Base-by-base conservation (phyloP, 2,329 filamentous ascomycete species). In the Neopestalotiopsis sp. region DNA sequence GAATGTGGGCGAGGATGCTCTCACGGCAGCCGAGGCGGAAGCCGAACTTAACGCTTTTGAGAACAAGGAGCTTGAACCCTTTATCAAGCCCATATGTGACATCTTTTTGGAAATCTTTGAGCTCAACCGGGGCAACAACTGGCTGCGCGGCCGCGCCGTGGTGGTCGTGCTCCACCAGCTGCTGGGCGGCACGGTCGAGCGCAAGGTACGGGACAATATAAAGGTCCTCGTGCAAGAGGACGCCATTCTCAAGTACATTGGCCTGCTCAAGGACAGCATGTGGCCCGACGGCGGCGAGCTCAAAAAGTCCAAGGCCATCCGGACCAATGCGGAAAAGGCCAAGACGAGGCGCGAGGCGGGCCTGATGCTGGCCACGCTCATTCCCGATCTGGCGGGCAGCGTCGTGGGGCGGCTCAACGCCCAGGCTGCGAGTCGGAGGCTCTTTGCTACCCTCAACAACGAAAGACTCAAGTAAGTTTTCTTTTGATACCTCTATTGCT, bases 11-110 rank as follows among this genome's bases (percentile, higher is more conserved):
- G 87, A 89, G 70, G 88, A 88, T 62, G 79, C 79, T 5, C 74
- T 83, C 68, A 82, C 81, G 7, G 85, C 88, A 2, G 88, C 90
- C 2, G 96, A 98, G 82, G 96, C 95, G 0, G 95, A 98, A 81
- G 95, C 95, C 0, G 96, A 98, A 80, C 85, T 99, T 63, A 93
- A 95, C 69, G 95, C 95, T 0, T 98, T 97, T 76, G 95, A 98
- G 80, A 91, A 93, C 77, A 91, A 91, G 75, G 94, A 97, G 74
- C 86, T 94, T 2, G 94, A 97, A 77, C 96, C 96, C 1, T 98
- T 99, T 76, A 96, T 99, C 75, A 99, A 98, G 79, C 97, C 96
- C 4, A 98, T 99, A 71, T 98, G 95, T 80, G 96, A 99, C 79
- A 91, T 99, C 70, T 99, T 99, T 81, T 88, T 99, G 17, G 96